A percentile compares a stretch with the other conserved stretches of the same genome.
These are phyloP conservation scores for Aegle marmelos DNA, from an alignment of 345 rosid genomes.

Conservation along the genomic window DNA sequence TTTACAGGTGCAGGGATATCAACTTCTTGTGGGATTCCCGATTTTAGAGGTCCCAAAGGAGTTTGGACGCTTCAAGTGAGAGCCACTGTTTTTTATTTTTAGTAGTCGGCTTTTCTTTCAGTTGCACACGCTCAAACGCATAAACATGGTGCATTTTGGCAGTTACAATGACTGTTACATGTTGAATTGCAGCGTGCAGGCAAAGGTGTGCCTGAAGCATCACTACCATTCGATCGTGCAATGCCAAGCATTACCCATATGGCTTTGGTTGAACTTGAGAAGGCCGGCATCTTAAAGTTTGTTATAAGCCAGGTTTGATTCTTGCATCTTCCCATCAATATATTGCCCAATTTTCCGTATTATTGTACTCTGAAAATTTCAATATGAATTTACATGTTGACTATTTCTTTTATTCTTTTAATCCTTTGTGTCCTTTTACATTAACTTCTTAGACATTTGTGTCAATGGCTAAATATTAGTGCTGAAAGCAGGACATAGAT, in stretches of 20 bases:
- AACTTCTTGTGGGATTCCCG: slow-evolving; percentile 97
- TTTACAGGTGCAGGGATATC: slow-evolving; percentile 99
- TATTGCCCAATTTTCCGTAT: no score
- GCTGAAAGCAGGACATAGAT: no score
- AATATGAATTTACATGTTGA: no score
- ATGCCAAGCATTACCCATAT: slow-evolving; percentile 96
- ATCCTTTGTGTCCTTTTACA: no score
- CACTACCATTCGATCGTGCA: slow-evolving; percentile 93
- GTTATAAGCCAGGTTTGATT: slow-evolving; percentile 70
- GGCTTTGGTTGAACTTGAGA: slow-evolving; percentile 92
- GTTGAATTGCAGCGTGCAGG: slow-evolving; percentile 61
- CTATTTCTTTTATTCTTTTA: no score
- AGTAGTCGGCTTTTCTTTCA: no score
- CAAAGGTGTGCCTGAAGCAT: slow-evolving; percentile 81
- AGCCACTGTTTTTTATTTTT: no score
- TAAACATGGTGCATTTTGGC: neutral
- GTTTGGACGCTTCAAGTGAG: slow-evolving; percentile 94
- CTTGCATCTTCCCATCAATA: no score
- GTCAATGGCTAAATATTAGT: no score
- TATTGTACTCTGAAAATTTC: no score
- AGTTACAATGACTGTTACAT: neutral
- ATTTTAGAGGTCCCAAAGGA: slow-evolving; percentile 96
- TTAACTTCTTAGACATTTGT: no score
- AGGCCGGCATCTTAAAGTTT: slow-evolving; percentile 79
- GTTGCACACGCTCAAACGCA: neutral